Evolutionary conservation across 768 basidiomycete species (phyloP), one percentile per base, ranked within the genome.

Genomic region (Pleurotus giganteus): DNA sequence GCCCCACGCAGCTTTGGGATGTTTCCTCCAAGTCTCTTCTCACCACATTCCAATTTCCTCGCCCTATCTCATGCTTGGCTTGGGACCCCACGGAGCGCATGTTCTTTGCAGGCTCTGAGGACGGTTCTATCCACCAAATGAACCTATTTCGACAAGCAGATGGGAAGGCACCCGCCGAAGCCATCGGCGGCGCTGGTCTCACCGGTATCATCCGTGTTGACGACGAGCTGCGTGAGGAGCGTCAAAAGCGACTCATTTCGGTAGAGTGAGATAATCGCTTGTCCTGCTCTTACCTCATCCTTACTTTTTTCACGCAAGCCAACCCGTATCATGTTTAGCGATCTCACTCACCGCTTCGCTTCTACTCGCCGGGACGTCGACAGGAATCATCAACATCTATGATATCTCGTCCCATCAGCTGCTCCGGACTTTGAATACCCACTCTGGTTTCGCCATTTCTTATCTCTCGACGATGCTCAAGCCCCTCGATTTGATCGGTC

Each of bases 331-430:
- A 5, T 70, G 84, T 1, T 72, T 98, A 12, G 69, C 85, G 4
- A 83, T 96, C 44, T 97, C 96, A 0, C 62, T 90, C 23, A 89
- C 88, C 9, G 82, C 85, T 0, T 81, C 91, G 2, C 77, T 88
- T 39, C 82, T 99, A 9, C 70, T 98, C n/a, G 83, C 84, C 28
- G 94, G 96, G 19, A 95, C 93, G 0, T 67, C 79, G 2, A 68
- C 79, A 1, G 93, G 93, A 2, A 65, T 83, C 11, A 80, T 98
- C 47, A 80, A 91, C 55, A 68, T 94, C 34, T 93, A 94, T 66
- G 91, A 97, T 58, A 80, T 96, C 27, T 84, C 91, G 1, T 96
- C 96, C 0, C 91, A 94, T 64, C 95, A 98, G 65, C 83, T 85
- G 26, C 73, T 97, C 24, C 88, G 94, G 43, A 88, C 89, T 24